These are phyloP conservation scores for Fagopyrum tataricum DNA, from an alignment of 148 eudicot genomes.

Conservation along the genomic window DNA sequence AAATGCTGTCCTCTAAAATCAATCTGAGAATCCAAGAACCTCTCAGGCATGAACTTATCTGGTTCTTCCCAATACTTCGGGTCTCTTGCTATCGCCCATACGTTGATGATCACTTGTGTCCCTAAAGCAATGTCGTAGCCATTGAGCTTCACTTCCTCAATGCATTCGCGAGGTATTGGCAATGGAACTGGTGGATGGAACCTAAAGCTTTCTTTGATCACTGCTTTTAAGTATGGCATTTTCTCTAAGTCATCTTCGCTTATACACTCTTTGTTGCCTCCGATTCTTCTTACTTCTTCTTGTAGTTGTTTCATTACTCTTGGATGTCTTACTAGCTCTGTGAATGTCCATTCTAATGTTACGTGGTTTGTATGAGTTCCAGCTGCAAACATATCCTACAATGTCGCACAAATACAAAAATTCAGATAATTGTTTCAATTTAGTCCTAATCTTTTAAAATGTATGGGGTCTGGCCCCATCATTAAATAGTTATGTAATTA, in stretches of 20 bases:
- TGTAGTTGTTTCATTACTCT: slow-evolving; percentile 12
- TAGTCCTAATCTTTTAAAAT: too few relatives aligned
- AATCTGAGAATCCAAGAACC: slow-evolving; percentile 22
- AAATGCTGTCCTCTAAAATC: slow-evolving; percentile 29
- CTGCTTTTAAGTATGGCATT: slow-evolving; percentile 30
- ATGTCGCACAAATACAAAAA: not conserved
- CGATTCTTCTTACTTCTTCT: slow-evolving; percentile 22
- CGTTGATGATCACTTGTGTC: slow-evolving; percentile 23
- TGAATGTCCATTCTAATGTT: not conserved
- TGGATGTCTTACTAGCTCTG: slow-evolving; percentile 1
- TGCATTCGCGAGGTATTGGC: slow-evolving; percentile 21
- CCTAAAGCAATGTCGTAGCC: slow-evolving; percentile 24
- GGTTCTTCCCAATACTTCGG: slow-evolving; percentile 27
- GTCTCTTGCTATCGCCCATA: slow-evolving; percentile 32
- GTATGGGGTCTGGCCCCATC: too few relatives aligned
- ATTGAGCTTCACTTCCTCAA: slow-evolving; percentile 19
- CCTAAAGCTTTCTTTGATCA: slow-evolving; percentile 30
- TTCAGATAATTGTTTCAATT: too few relatives aligned
- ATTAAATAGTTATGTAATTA: too few relatives aligned
- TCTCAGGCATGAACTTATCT: slow-evolving; percentile 27
- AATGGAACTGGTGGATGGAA: slow-evolving; percentile 29
- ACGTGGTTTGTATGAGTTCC: not conserved
- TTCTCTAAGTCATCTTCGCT: slow-evolving; percentile 26
- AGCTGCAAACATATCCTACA: not conserved
- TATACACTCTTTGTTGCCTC: slow-evolving; percentile 13